Base-by-base conservation (phyloP, 768 basidiomycete species). In the Amanita jacksonii region DNA sequence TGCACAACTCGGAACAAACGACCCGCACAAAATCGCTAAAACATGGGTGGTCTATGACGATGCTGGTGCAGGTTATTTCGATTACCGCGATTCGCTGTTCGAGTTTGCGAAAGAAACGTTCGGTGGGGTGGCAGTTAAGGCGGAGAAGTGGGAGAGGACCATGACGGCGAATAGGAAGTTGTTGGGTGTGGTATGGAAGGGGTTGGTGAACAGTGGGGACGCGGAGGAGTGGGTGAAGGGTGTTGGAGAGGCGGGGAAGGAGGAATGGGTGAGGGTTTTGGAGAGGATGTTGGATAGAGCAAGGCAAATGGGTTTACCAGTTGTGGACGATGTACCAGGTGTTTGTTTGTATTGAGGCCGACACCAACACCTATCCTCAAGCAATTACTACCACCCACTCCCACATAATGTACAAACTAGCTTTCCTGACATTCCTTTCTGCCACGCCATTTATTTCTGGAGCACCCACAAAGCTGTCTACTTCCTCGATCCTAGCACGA, bases 61-160 rank as follows among this genome's bases (percentile, higher is more conserved):
- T 83, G 24, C 60, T 59, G n/a, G n/a, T 3, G 48, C 62, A 35
- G 73, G 79, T 42, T 83, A 85, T 54, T 89, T 77, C 59, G 67
- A 70, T 18, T 88, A 90, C 56, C 72, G 81, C 9, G 77, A 82
- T 43, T 64, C 61, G 16, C 58, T 90, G 43, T 67, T 70, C 43
- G 62, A 61, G 5, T 74, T 83, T 50, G 69, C 69, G 1, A 62
- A 60, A 15, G 38, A 25, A 38, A 63, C 46, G 45, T 55, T 52
- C 28, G 49, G 56, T n/a, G n/a, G n/a, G n/a, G n/a, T n/a, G 35
- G 56, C 57, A 13, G 55, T 56, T 38, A 23, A 50, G 18, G 33
- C 47, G 37, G 2, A 62, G 66, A 5, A 50, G 60, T 87, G 85
- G 86, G 73, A 75, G 49, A 63, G 69, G 49, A 73, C 76, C 49